Conservation (phyloP, 257 asterid species). For the Nicotiana sylvestris region DNA sequence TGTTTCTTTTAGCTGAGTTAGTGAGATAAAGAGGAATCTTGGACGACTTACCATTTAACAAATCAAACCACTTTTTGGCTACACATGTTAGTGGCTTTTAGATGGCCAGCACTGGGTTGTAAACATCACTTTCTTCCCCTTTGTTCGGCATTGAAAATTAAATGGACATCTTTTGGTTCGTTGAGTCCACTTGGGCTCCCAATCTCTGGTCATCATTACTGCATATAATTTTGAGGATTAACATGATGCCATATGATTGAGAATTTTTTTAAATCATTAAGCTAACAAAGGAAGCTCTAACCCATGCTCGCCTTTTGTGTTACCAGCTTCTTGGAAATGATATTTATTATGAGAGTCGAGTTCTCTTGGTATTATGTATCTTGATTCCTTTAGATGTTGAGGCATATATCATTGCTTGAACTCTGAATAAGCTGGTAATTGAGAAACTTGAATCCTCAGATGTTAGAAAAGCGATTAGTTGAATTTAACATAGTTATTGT, state of each 20-base stretch:
- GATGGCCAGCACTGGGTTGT: neutral
- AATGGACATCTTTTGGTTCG: neutral
- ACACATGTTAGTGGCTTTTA: conserved; percentile 18
- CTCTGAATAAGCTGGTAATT: neutral
- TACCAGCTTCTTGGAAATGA: neutral
- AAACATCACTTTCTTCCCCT: neutral
- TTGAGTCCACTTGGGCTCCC: neutral
- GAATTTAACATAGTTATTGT: neutral
- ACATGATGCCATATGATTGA: neutral
- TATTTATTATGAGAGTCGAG: neutral
- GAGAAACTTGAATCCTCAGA: neutral
- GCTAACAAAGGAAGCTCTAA: neutral
- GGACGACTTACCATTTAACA: conserved; percentile 15
- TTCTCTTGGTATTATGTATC: neutral
- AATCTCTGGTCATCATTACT: neutral
- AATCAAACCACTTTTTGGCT: conserved; percentile 16
- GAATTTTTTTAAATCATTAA: neutral
- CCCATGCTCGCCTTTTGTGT: neutral
- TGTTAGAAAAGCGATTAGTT: neutral
- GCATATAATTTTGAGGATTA: neutral
- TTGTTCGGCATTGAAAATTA: neutral
- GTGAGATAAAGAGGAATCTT: conserved; percentile 33
- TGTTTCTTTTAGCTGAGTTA: conserved; percentile 1
- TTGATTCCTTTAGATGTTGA: neutral
- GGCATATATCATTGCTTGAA: neutral